A percentile compares a stretch with the other conserved stretches of the same genome.
These are phyloP conservation scores for Monosporozyma siamensis DNA, from an alignment of 805 yeast genomes.

Conservation along the genomic window DNA sequence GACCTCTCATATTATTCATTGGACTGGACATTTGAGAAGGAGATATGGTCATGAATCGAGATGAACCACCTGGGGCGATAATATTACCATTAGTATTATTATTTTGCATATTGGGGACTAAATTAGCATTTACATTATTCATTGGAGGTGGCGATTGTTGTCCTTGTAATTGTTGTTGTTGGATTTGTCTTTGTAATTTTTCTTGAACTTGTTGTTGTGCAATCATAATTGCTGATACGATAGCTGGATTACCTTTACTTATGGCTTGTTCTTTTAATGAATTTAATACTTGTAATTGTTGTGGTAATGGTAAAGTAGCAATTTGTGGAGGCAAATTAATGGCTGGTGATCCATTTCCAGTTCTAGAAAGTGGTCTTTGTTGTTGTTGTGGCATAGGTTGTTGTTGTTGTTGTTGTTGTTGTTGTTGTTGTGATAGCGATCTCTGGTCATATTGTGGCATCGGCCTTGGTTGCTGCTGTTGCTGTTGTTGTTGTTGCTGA, in stretches of 20 bases:
- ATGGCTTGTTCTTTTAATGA: constrained; percentile 28
- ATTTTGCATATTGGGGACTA: neutral
- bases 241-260: constrained; percentile 25
- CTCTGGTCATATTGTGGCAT: neutral
- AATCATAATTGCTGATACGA: constrained; percentile 22
- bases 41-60: neutral
- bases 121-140: neutral
- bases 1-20: neutral
- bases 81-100: neutral
- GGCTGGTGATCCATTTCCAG: constrained; percentile 5
- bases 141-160: neutral
- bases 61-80: neutral
- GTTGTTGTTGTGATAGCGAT: neutral
- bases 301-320: constrained; percentile 27
- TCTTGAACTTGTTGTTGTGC: constrained; percentile 27
- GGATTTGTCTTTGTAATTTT: constrained; percentile 16
- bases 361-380: neutral
- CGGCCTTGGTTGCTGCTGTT: neutral
- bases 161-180: neutral
- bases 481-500: constrained; percentile 1
- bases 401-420: neutral
- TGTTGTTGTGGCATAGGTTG: neutral
- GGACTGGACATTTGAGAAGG: constrained; percentile 1
- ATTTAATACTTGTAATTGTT: constrained; percentile 26
- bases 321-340: constrained; percentile 29